Evolutionary conservation across 352 stramenopile species (phyloP), one percentile per base, ranked within the genome.

Genomic region (Globisporangium spinosum): DNA sequence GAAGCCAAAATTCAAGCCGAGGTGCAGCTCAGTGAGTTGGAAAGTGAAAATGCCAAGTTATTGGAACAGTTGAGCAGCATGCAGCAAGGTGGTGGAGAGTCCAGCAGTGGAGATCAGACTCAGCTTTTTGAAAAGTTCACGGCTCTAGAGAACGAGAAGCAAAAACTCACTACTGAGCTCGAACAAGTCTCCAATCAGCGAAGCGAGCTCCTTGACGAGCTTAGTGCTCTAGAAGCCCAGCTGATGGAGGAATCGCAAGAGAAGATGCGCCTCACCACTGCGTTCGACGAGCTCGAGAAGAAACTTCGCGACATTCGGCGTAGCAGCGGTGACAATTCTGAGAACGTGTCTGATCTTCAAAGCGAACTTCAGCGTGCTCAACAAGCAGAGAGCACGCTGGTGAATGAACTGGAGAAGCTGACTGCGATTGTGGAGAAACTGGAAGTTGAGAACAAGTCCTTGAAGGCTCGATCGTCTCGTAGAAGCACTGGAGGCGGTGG

Each of bases 191-290:
- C 58, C 10, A 68, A 62, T 60, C 66, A 87, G 58, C 79, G 70
- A 32, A 62, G 80, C 49, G 72, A 85, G 10, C 72, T 78, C 25
- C 22, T 80, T 17, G 79, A 88, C 20, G 77, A 85, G 45, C 76
- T 85, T 54, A 71, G 67, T n/a, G 73, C 76, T 32, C 62, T 88
- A 8, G 77, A 85, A 66, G 61, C 65, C 8, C 76, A 86, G 58
- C 56, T 88, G 58, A 86, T 86, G 77, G 65, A 81, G 67, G 69
- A 82, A 56, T 85, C 79, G 3, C 58, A 81, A 57, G 78, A 85
- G 51, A 88, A 83, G 62, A 38, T 69, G 35, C 35, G 34, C 15
- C 67, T 71, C 12, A 67, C 51, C 9, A 57, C 43, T 27, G 60
- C 67, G 5, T 47, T 60, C 51, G 67, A 71, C 6, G 67, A 56